Conservation (phyloP, 2,329 filamentous ascomycete species). For the Ophiocordyceps unilateralis region DNA sequence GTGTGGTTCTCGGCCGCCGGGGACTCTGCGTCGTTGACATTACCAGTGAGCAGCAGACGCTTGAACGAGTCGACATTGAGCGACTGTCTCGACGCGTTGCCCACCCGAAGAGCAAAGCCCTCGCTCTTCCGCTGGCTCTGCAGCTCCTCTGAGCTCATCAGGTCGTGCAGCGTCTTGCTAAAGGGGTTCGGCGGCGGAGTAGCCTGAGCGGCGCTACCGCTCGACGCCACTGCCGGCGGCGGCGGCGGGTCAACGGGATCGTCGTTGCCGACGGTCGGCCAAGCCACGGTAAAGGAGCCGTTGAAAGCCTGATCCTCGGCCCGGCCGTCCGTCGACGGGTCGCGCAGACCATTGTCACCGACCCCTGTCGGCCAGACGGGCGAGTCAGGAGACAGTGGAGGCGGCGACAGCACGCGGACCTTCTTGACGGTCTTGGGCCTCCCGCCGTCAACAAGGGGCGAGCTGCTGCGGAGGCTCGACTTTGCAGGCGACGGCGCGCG, state of each 20-base stretch:
- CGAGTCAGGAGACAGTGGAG: constrained; percentile 40
- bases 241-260: constrained; percentile 8
- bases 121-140: constrained; percentile 13
- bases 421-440: constrained; percentile 37
- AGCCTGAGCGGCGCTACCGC: neutral
- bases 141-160: constrained; percentile 22
- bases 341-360: neutral
- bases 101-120: constrained; percentile 15
- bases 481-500: constrained; percentile 5
- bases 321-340: neutral
- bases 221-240: constrained; percentile 3
- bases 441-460: constrained; percentile 1
- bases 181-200: constrained; percentile 25
- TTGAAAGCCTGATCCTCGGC: neutral
- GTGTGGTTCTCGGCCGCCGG: neutral
- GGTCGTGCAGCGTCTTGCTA: constrained; percentile 34
- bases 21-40: constrained; percentile 19
- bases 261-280: constrained; percentile 6
- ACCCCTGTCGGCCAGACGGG: constrained; percentile 12
- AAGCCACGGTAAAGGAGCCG: neutral
- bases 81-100: constrained; percentile 21
- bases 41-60: constrained; percentile 58
- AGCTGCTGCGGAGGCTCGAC: constrained; percentile 5
- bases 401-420: constrained; percentile 49
- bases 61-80: constrained; percentile 68